These are phyloP conservation scores for Orbilia javanica DNA, from an alignment of 2,329 filamentous ascomycete species.

Conservation along the genomic window DNA sequence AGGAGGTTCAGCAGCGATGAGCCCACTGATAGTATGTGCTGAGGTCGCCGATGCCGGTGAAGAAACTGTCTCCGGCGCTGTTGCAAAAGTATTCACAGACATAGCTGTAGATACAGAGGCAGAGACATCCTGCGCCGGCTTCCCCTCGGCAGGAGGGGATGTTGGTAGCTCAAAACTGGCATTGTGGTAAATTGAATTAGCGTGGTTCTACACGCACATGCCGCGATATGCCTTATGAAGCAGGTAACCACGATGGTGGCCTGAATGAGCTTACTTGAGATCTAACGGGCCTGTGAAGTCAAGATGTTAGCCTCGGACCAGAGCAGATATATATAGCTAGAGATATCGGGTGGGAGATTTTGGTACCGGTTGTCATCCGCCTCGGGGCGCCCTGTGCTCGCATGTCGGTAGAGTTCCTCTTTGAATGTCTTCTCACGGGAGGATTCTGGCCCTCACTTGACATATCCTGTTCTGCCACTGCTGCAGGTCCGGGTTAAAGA, in stretches of 20 bases:
- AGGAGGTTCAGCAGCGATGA: conserved; percentile 34
- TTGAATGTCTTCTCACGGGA: conserved; percentile 40
- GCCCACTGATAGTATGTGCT: conserved; percentile 31
- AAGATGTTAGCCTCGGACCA: background rate
- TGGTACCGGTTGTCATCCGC: conserved; percentile 55
- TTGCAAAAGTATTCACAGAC: conserved; percentile 47
- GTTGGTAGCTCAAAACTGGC: conserved; percentile 47
- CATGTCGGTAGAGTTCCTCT: conserved; percentile 48
- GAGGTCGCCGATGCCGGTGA: conserved; percentile 50
- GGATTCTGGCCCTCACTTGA: conserved; percentile 33
- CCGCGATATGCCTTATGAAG: background rate
- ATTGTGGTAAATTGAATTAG: background rate
- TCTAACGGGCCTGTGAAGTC: conserved; percentile 46
- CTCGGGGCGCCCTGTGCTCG: conserved; percentile 52
- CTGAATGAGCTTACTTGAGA: conserved; percentile 45
- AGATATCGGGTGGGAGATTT: background rate
- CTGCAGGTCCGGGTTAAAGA: background rate
- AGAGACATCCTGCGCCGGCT: conserved; percentile 27
- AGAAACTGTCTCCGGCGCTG: conserved; percentile 42
- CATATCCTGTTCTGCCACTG: conserved; percentile 2
- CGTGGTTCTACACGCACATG: conserved; percentile 5
- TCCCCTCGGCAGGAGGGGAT: conserved; percentile 31
- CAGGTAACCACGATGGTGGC: background rate
- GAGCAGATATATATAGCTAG: background rate
- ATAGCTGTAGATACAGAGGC: conserved; percentile 45